These are phyloP conservation scores for Skeletonema potamos DNA, from an alignment of 108 stramenopile species.

Conservation along the genomic window DNA sequence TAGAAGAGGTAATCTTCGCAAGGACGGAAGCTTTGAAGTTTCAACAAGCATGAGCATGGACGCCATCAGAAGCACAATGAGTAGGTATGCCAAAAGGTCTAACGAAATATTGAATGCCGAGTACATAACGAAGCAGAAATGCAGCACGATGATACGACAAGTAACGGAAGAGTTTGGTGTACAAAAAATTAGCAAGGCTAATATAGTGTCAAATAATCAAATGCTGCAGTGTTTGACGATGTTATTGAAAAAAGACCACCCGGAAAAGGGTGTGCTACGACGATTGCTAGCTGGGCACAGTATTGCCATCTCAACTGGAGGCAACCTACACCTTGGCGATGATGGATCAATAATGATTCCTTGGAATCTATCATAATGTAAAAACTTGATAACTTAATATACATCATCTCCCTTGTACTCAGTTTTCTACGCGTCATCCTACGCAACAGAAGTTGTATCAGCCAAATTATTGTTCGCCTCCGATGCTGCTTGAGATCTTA, in stretches of 20 bases:
- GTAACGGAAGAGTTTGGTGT: constrained; percentile 64
- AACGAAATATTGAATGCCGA: constrained; percentile 19
- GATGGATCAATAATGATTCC: constrained; percentile 82
- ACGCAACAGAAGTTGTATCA: constrained; percentile 14
- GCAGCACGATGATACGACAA: constrained; percentile 30
- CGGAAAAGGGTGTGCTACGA: constrained; percentile 35
- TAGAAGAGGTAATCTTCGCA: constrained; percentile 58
- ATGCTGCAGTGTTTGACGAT: constrained; percentile 46
- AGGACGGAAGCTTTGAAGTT: constrained; percentile 62
- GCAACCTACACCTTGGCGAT: constrained; percentile 74
- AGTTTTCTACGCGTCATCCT: background rate
- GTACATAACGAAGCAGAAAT: constrained; percentile 23
- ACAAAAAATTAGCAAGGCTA: constrained; percentile 26
- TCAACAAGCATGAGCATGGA: constrained; percentile 43
- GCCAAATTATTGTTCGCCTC: constrained; percentile 36
- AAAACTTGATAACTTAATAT: background rate
- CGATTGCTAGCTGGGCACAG: constrained; percentile 56
- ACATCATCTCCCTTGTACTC: background rate
- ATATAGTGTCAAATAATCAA: constrained; percentile 40
- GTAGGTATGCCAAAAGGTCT: constrained; percentile 18
- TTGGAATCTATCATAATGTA: background rate
- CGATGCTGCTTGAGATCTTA: constrained; percentile 1
- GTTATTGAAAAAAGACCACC: constrained; percentile 36
- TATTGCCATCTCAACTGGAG: constrained; percentile 57
- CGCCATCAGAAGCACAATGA: constrained; percentile 21